phyloP scores from a whole-genome alignment of 1,284 basidiomycete genomes.

The Ganoderma lucidum region DNA sequence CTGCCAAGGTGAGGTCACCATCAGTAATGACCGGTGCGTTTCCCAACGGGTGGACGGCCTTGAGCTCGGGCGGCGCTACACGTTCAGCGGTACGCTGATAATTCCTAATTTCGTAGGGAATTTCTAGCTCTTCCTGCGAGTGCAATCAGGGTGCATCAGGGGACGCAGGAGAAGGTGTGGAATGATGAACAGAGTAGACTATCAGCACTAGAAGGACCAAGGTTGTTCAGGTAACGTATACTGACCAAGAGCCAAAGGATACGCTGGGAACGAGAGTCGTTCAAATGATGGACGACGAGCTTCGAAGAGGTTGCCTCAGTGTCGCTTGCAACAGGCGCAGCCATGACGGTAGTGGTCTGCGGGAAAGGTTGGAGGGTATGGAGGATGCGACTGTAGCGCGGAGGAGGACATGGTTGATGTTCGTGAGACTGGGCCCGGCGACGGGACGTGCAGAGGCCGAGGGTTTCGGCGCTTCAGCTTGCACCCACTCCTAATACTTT shows the following conservation, averaged over 20 bases:
- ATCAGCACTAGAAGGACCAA: conserved; percentile 6
- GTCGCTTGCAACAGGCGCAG: conserved; percentile 10
- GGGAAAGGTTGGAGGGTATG: background rate
- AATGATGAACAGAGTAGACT: conserved; percentile 9
- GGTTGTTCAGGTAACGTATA: conserved; percentile 11
- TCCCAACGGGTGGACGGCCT: conserved; percentile 43
- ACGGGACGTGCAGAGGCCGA: background rate
- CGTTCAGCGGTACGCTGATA: conserved; percentile 50
- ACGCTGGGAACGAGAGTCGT: conserved; percentile 59
- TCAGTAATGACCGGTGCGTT: conserved; percentile 46
- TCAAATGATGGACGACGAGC: conserved; percentile 56
- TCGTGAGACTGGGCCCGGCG: background rate
- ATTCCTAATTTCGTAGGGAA: conserved; percentile 57
- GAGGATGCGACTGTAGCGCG: background rate
- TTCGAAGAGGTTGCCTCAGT: conserved; percentile 16
- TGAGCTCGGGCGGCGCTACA: conserved; percentile 49
- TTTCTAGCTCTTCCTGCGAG: conserved; percentile 56
- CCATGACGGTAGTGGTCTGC: conserved; percentile 27
- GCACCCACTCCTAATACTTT: background rate
- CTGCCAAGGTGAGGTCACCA: conserved; percentile 43
- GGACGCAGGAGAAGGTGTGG: background rate
- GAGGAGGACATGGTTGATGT: conserved; percentile 1
- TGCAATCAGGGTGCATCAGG: conserved; percentile 12
- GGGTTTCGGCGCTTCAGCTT: background rate
- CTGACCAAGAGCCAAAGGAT: conserved; percentile 61